Percentiles rank a stretch among this genome's conserved stretches.
These are phyloP conservation scores for Phytophthora sp. DNA, from an alignment of 352 stramenopile species.

Conservation along the genomic window DNA sequence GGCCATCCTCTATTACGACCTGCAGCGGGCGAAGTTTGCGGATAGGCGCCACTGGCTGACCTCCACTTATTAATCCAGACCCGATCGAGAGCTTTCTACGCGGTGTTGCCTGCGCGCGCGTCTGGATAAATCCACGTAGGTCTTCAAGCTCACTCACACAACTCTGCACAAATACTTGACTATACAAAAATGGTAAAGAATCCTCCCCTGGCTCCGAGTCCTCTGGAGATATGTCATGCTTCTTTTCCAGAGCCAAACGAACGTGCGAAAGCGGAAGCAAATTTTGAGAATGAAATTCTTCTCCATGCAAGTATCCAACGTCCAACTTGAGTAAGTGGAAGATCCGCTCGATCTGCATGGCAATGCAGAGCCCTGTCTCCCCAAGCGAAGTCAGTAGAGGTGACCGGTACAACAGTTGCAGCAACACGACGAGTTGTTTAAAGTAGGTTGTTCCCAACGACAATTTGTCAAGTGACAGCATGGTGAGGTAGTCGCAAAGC, in stretches of 20 bases:
- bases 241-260: conserved; percentile 10
- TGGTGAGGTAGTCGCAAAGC: conserved; percentile 68
- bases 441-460: conserved; percentile 58
- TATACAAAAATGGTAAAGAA: conserved; percentile 66
- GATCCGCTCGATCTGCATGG: conserved; percentile 67
- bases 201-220: conserved; percentile 36
- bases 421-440: conserved; percentile 47
- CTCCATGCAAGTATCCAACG: conserved; percentile 11
- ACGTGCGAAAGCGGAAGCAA: conserved; percentile 26
- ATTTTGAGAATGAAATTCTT: conserved; percentile 12
- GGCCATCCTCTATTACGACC: conserved; percentile 42
- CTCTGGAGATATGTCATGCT: conserved; percentile 5
- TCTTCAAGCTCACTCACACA: conserved; percentile 67
- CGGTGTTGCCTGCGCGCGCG: conserved; percentile 42
- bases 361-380: conserved; percentile 62
- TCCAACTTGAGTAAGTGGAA: conserved; percentile 53
- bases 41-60: conserved; percentile 32
- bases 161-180: conserved; percentile 67
- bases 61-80: neutral
- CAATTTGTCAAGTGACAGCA: conserved; percentile 61
- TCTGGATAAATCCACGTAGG: conserved; percentile 65
- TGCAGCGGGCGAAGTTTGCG: conserved; percentile 74
- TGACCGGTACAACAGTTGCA: conserved; percentile 56
- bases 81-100: conserved; percentile 19
- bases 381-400: conserved; percentile 43